Conservation (phyloP, 2,329 filamentous ascomycete genomes). For the Cephalotrichum gorgonifer region DNA sequence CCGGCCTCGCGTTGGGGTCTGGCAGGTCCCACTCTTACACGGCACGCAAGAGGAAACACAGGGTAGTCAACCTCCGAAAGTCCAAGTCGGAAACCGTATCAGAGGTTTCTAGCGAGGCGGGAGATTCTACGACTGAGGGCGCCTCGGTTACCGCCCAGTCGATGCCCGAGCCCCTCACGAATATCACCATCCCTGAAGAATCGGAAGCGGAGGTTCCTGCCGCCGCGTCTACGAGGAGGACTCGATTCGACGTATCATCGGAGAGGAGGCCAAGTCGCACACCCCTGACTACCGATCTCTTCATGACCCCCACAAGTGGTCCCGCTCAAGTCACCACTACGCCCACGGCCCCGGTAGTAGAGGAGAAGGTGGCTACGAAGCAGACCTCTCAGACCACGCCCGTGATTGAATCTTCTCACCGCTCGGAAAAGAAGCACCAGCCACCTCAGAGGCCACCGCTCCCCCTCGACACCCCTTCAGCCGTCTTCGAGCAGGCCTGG, state of each 20-base stretch:
- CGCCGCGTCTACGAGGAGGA: conserved; percentile 11
- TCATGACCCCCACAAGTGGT: conserved; percentile 1
- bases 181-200: conserved; percentile 49
- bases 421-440: neutral
- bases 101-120: conserved; percentile 30
- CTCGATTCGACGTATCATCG: conserved; percentile 13
- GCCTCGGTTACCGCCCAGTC: conserved; percentile 50
- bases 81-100: conserved; percentile 44
- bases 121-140: conserved; percentile 36
- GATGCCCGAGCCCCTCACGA: conserved; percentile 49
- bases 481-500: conserved; percentile 72
- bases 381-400: neutral
- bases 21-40: conserved; percentile 48
- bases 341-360: neutral
- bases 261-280: conserved; percentile 8
- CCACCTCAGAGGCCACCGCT: neutral
- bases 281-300: conserved; percentile 2
- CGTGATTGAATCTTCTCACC: neutral
- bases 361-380: neutral
- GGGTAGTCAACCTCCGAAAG: conserved; percentile 71
- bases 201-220: conserved; percentile 34
- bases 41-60: conserved; percentile 69
- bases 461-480: conserved; percentile 23
- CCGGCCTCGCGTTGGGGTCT: conserved; percentile 54
- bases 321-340: neutral